Evolutionary conservation across 805 yeast species (phyloP), one percentile per base, ranked within the genome.

Genomic region (Teunomyces kruisii): DNA sequence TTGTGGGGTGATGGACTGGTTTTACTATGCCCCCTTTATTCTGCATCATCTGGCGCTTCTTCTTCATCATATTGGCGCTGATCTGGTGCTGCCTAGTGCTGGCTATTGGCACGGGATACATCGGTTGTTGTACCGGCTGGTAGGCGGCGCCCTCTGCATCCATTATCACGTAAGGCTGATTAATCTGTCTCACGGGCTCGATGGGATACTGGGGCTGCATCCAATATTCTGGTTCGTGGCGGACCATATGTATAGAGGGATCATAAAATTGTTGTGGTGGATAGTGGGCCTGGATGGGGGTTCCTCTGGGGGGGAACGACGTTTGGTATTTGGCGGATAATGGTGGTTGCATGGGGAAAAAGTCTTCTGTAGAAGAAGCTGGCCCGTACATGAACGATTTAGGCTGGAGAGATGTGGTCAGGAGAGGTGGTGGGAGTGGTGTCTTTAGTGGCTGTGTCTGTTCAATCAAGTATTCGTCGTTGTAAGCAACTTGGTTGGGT

Each of bases 391-490:
- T 48, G 15, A 45, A 44, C 5, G 54, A 49, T 33, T 44, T 48
- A 14, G 46, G 49, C 32, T 38, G 44, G 16, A 43, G 32, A 33
- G 39, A 13, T 30, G 43, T 26, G 9, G 32, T 13, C 40, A 38
- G 40, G 12, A 38, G 19, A 12, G 30, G 32, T 6, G 32, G 40
- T 17, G 30, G 40, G 6, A 38, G 40, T 8, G 70, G 66, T 3
- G 67, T 74, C 26, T 71, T 69, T 44, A 70, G 62, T 0, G 79
- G 78, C 22, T 67, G 69, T 0, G 82, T 72, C 50, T 78, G 81
- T 50, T 78, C 81, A 32, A 78, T 75, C 39, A 78, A 54, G 42
- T 75, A 72, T 43, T 76, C 79, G 38, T 75, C 79, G 46, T 68
- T 72, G 48, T 64, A 66, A 16, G 64, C 67, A 37, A 75, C 62